These are phyloP conservation scores for Funneliformis geosporum DNA, from an alignment of 192 early-diverging fungal genomes.

Conservation along the genomic window DNA sequence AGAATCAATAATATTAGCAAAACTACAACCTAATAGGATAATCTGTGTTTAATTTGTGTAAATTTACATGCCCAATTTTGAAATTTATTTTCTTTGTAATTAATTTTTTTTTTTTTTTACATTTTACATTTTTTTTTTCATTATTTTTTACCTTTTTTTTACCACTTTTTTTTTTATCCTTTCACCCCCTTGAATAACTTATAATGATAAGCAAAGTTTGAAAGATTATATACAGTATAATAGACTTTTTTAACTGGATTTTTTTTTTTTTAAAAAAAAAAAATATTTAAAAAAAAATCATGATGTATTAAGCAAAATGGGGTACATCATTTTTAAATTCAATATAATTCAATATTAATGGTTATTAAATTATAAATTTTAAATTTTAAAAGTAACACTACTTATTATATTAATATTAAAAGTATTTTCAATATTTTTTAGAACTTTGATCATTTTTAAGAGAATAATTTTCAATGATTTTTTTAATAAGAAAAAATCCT, in stretches of 20 bases:
- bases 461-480: too few relatives aligned
- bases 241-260: not conserved
- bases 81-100: not conserved
- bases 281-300: not conserved
- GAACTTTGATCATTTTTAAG: too few relatives aligned
- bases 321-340: not conserved
- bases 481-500: too few relatives aligned
- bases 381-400: too few relatives aligned
- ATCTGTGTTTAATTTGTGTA: not conserved
- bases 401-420: too few relatives aligned
- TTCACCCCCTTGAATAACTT: not conserved
- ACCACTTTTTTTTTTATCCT: not conserved
- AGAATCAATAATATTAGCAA: too few relatives aligned
- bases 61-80: not conserved
- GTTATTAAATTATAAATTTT: too few relatives aligned
- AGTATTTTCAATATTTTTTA: too few relatives aligned
- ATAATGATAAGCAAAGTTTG: not conserved
- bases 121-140: not conserved
- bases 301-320: not conserved
- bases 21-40: not conserved
- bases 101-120: not conserved
- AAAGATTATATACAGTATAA: too few relatives aligned
- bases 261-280: not conserved
- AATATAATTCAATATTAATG: too few relatives aligned
- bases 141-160: not conserved